Base-by-base conservation (phyloP, 2,329 filamentous ascomycete genomes). In the Cercospora zeae-maydis region DNA sequence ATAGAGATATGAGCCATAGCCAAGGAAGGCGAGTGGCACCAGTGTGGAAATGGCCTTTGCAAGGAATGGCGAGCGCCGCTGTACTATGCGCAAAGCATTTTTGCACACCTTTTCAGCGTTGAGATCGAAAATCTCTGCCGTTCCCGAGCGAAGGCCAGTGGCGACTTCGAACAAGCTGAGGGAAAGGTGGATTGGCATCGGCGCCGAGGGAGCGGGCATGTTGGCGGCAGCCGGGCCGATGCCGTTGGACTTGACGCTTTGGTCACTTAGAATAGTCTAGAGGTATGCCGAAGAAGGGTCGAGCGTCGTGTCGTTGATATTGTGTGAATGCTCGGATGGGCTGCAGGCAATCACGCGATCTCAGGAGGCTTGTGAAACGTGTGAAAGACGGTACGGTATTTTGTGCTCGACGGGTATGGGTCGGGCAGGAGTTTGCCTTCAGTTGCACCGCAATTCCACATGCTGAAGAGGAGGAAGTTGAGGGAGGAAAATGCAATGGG, bases 1-100 rank as follows among this genome's bases (percentile, higher is more conserved):
- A 24, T 64, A 63, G 10, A 56, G 57, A 27, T 62, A 64, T 3
- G 64, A 34, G 53, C 65, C 65, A 49, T 52, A 61, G 6, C 24
- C 52, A 31, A 66, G 57, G 21, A 66, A 51, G 1, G 52, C 56
- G 5, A 66, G 47, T 4, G 65, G 65, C 11, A 45, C 55, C 3
- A 58, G n/a, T 3, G 52, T 60, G 7, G 51, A 54, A 11, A 66
- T 53, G 10, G 33, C 42, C 30, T 52, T 59, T 13, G 39, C 57
- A 4, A 59, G 57, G 19, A 51, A 36, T n/a, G 57, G 57, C 34
- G 57, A 59, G 16, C 45, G 42, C 11, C n/a, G 16, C 24, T 33
- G 56, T 2, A 65, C 16, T 21, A 62, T 57, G 27, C 49, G 36
- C 21, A 65, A 13, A 8, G 60, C 56, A 24, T 65, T 62, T 9